Percentiles rank a stretch among this genome's conserved stretches.
Conservation (phyloP, 495 filamentous ascomycete genomes). For the Tetracladium marchalianum region DNA sequence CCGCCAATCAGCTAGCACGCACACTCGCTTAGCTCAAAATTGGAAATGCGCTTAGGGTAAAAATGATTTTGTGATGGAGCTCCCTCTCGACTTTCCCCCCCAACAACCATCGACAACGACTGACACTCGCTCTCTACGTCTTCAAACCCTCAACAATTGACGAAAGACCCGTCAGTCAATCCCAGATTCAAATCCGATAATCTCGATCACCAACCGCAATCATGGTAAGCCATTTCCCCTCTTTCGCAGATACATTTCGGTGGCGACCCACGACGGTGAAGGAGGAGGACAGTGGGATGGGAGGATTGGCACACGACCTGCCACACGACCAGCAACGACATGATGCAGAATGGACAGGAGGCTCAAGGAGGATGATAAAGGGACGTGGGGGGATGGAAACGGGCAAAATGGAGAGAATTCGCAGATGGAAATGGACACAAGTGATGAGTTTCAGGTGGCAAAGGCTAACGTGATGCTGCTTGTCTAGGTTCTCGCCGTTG, state of each 20-base stretch:
- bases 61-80: not conserved
- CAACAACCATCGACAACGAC: constrained; percentile 21
- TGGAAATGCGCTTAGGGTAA: no score
- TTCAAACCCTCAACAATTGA: constrained; percentile 23
- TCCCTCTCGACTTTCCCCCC: not conserved
- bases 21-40: no score
- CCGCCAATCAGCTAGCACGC: no score
- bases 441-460: constrained; percentile 11
- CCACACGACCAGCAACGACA: not conserved
- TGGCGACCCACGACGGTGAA: constrained; percentile 11
- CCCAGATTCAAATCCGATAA: constrained; percentile 18
- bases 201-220: constrained; percentile 34
- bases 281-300: constrained; percentile 1
- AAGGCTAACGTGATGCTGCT: constrained; percentile 19
- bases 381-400: constrained; percentile 1
- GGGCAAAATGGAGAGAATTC: not conserved
- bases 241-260: constrained; percentile 1
- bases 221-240: constrained; percentile 40
- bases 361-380: not conserved
- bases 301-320: constrained; percentile 16
- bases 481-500: constrained; percentile 93
- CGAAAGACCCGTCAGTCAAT: constrained; percentile 33
- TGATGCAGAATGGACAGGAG: constrained; percentile 2
- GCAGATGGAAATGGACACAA: constrained; percentile 1
- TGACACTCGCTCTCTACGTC: constrained; percentile 23